Percentiles rank a stretch among this genome's conserved stretches.
Evolutionary conservation across 768 basidiomycete species (phyloP).

Genomic region (Tylopilus rubrobrunneus): DNA sequence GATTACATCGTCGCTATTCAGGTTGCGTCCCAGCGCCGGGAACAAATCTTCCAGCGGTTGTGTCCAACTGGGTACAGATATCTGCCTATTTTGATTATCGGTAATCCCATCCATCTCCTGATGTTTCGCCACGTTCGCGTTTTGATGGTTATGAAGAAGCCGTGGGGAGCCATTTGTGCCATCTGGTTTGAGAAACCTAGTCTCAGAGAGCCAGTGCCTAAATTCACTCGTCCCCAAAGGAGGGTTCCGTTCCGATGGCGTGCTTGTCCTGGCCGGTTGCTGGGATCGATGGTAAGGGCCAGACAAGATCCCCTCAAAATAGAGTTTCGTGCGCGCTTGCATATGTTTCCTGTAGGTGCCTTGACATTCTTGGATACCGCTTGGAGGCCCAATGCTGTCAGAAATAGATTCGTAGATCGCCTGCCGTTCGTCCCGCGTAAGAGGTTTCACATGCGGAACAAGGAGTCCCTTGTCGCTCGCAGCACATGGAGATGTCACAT

Average conservation of each 20-base stretch:
- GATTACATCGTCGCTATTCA: conserved; percentile 4
- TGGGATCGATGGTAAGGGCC: conserved; percentile 11
- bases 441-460: conserved; percentile 24
- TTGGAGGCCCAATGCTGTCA: conserved; percentile 42
- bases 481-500: conserved; percentile 18
- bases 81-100: conserved; percentile 7
- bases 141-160: conserved; percentile 9
- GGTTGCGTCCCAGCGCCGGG: conserved; percentile 8
- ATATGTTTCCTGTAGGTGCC: conserved; percentile 52
- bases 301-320: conserved; percentile 41
- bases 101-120: conserved; percentile 2
- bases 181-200: conserved; percentile 22
- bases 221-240: conserved; percentile 24
- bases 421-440: conserved; percentile 44
- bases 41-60: conserved; percentile 28
- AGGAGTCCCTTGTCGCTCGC: conserved; percentile 13
- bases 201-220: conserved; percentile 31
- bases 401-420: conserved; percentile 51
- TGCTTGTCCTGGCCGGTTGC: conserved; percentile 8
- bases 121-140: conserved; percentile 10
- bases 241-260: conserved; percentile 11
- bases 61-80: conserved; percentile 5
- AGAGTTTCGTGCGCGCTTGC: conserved; percentile 44
- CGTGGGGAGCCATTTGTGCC: conserved; percentile 12
- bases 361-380: conserved; percentile 46